These are phyloP conservation scores for Heterobasidion occidentale DNA, from an alignment of 1,284 basidiomycete genomes.

Conservation along the genomic window DNA sequence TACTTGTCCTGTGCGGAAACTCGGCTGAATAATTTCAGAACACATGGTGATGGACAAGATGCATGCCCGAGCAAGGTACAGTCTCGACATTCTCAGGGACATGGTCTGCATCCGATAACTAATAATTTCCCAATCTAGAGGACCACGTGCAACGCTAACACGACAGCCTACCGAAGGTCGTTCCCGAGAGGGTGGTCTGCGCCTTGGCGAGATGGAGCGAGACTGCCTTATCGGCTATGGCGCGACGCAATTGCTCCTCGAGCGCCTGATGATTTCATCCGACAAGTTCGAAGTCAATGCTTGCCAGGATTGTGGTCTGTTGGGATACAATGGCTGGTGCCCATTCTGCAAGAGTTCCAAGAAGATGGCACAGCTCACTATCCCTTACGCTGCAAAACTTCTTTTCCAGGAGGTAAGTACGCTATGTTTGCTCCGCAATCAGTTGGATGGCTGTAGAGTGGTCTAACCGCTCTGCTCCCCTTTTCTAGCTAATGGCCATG, in stretches of 20 bases:
- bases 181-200: slow-evolving; percentile 93
- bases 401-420: slow-evolving; percentile 88
- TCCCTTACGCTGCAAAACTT: slow-evolving; percentile 96
- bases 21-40: slow-evolving; percentile 33
- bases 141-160: slow-evolving; percentile 93
- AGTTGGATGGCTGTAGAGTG: neutral
- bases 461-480: neutral
- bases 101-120: neutral
- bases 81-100: neutral
- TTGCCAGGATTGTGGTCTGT: slow-evolving; percentile 89
- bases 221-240: slow-evolving; percentile 96
- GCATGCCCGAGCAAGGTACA: slow-evolving; percentile 92
- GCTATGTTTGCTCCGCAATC: neutral
- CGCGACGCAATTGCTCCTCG: slow-evolving; percentile 91
- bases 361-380: slow-evolving; percentile 93
- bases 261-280: slow-evolving; percentile 96
- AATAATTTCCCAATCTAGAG: slow-evolving; percentile 35
- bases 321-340: slow-evolving; percentile 97
- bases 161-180: slow-evolving; percentile 98
- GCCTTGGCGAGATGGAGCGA: slow-evolving; percentile 98
- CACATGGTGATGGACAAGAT: slow-evolving; percentile 99
- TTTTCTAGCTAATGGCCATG: slow-evolving; percentile 82
- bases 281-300: slow-evolving; percentile 97
- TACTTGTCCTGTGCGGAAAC: neutral
- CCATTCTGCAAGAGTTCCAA: slow-evolving; percentile 95